Conservation (phyloP, 2,329 filamentous ascomycete genomes). For the Alternaria brassicae region DNA sequence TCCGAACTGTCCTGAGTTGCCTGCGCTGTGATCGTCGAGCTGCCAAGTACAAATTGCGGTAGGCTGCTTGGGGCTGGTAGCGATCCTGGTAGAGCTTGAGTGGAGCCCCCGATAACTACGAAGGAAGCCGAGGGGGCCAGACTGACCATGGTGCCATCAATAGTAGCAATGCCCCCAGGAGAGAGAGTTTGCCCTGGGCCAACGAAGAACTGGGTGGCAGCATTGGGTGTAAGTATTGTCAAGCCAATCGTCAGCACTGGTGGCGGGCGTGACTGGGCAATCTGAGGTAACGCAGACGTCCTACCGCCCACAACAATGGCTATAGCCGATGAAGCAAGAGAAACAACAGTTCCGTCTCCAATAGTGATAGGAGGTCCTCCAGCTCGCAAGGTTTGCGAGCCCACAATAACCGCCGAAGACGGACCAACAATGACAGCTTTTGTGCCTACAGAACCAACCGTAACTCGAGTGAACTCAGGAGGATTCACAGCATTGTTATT, state of each 20-base stretch:
- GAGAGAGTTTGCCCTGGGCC: slow-evolving; percentile 48
- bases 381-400: slow-evolving; percentile 45
- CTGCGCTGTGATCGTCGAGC: slow-evolving; percentile 37
- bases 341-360: slow-evolving; percentile 41
- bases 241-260: slow-evolving; percentile 53
- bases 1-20: background rate
- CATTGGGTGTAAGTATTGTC: slow-evolving; percentile 53
- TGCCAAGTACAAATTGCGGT: slow-evolving; percentile 35
- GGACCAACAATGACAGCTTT: slow-evolving; percentile 41
- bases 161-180: slow-evolving; percentile 49
- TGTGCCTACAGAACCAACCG: slow-evolving; percentile 37
- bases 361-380: slow-evolving; percentile 48
- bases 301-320: slow-evolving; percentile 37
- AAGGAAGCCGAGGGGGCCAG: slow-evolving; percentile 50
- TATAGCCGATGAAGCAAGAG: slow-evolving; percentile 39
- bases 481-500: slow-evolving; percentile 7
- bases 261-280: slow-evolving; percentile 22
- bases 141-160: slow-evolving; percentile 51
- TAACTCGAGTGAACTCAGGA: slow-evolving; percentile 24
- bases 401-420: slow-evolving; percentile 45
- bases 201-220: slow-evolving; percentile 56
- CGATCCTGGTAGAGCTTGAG: slow-evolving; percentile 36
- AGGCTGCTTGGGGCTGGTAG: slow-evolving; percentile 9
- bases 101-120: slow-evolving; percentile 52
- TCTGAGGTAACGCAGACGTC: slow-evolving; percentile 36